Evolutionary conservation across 2,329 filamentous ascomycete species (phyloP).

Genomic region (Pseudocercospora pini-densiflorae): DNA sequence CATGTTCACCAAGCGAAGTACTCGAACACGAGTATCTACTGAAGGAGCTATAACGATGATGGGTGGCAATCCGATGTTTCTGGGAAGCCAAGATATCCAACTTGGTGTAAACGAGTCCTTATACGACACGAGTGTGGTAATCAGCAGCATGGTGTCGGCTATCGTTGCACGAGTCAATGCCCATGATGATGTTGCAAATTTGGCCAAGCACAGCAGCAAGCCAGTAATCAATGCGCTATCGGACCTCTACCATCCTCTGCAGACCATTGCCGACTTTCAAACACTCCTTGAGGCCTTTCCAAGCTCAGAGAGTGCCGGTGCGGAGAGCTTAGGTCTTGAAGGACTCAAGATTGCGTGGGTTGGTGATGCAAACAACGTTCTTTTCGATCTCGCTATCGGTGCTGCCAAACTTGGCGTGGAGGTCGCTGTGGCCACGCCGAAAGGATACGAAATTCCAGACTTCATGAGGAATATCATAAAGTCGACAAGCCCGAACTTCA

Average conservation of each 20-base stretch:
- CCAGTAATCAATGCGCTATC: conserved; percentile 68
- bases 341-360: conserved; percentile 95
- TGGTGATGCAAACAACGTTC: conserved; percentile 95
- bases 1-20: conserved; percentile 97
- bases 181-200: conserved; percentile 54
- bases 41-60: conserved; percentile 87
- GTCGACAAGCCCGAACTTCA: conserved; percentile 49
- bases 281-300: conserved; percentile 83
- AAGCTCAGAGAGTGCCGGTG: conserved; percentile 36
- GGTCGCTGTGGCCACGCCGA: conserved; percentile 83
- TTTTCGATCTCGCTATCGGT: conserved; percentile 89
- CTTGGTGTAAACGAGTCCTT: conserved; percentile 94
- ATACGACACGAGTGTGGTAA: conserved; percentile 88
- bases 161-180: conserved; percentile 58
- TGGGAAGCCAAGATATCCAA: conserved; percentile 95
- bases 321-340: conserved; percentile 67
- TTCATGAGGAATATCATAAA: conserved; percentile 75
- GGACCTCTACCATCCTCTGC: conserved; percentile 89
- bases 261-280: conserved; percentile 91
- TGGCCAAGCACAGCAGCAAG: conserved; percentile 54
- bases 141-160: conserved; percentile 71
- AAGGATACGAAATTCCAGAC: conserved; percentile 79
- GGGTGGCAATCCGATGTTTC: conserved; percentile 94
- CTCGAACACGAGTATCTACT: conserved; percentile 89
- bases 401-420: conserved; percentile 86